phyloP scores from a whole-genome alignment of 2,329 filamentous ascomycete species.

The Blastomyces gilchristii region DNA sequence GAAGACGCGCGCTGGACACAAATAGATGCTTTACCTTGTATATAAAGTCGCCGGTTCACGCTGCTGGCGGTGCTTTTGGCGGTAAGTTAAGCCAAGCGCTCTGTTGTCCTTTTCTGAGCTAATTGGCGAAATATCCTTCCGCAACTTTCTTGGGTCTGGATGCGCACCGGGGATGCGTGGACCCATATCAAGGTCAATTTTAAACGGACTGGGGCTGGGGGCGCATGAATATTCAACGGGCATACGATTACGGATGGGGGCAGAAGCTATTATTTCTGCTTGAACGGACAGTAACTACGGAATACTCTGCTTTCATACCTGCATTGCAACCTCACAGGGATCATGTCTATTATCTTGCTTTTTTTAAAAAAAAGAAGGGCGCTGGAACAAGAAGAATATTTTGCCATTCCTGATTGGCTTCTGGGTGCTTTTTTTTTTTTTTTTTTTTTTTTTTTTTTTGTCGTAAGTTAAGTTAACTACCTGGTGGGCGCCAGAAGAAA shows the following conservation, averaged over 20 bases:
- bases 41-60: background rate
- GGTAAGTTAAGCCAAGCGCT: background rate
- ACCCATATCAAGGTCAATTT: background rate
- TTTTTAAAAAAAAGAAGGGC: background rate
- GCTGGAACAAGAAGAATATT: background rate
- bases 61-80: background rate
- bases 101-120: background rate
- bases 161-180: background rate
- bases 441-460: too few relatives aligned
- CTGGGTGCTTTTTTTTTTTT: background rate
- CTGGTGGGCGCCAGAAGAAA: background rate
- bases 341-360: background rate
- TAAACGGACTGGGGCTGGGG: background rate
- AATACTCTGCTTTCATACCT: background rate
- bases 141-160: background rate
- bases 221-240: background rate
- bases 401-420: background rate
- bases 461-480: too few relatives aligned
- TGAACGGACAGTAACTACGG: background rate
- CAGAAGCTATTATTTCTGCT: background rate
- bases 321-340: background rate
- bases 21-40: background rate
- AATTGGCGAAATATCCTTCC: background rate
- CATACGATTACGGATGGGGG: too few relatives aligned
- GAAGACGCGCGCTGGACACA: background rate